These are phyloP conservation scores for Lentinula novae-zelandiae DNA, from an alignment of 1,284 basidiomycete genomes.

Conservation along the genomic window DNA sequence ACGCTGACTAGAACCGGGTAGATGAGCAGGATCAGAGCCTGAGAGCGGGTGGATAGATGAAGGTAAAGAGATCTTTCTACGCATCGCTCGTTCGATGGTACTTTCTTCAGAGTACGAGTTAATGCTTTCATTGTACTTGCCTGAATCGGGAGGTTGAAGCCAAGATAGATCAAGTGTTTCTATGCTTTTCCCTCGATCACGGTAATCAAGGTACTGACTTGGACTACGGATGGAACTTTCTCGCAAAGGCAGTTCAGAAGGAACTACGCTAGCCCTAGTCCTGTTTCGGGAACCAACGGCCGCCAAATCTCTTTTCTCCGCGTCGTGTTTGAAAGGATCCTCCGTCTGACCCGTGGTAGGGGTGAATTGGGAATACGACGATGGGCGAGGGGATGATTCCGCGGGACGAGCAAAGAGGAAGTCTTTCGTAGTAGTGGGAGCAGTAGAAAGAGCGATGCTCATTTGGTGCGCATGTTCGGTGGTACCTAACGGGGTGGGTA, in stretches of 20 bases:
- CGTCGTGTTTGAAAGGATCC: conserved; percentile 14
- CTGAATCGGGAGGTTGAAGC: conserved; percentile 1
- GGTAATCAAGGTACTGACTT: neutral
- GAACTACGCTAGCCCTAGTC: neutral
- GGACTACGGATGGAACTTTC: neutral
- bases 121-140: neutral
- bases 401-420: neutral
- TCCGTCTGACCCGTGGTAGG: conserved; percentile 7
- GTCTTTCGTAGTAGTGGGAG: conserved; percentile 7
- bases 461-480: conserved; percentile 4
- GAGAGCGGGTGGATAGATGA: neutral
- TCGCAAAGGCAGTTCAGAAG: neutral
- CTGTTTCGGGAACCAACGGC: neutral
- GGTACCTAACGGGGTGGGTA: conserved; percentile 4
- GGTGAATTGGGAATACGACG: conserved; percentile 1
- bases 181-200: conserved; percentile 9
- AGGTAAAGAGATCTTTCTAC: neutral
- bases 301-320: neutral
- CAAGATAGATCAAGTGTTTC: conserved; percentile 13
- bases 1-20: conserved; percentile 5
- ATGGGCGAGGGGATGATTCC: neutral
- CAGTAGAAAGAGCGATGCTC: conserved; percentile 11
- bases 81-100: neutral
- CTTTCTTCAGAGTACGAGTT: conserved; percentile 3
- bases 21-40: neutral